Percentiles rank a stretch among this genome's conserved stretches.
Conservation (phyloP, 2,329 filamentous ascomycete genomes). For the Fusarium sacchari region DNA sequence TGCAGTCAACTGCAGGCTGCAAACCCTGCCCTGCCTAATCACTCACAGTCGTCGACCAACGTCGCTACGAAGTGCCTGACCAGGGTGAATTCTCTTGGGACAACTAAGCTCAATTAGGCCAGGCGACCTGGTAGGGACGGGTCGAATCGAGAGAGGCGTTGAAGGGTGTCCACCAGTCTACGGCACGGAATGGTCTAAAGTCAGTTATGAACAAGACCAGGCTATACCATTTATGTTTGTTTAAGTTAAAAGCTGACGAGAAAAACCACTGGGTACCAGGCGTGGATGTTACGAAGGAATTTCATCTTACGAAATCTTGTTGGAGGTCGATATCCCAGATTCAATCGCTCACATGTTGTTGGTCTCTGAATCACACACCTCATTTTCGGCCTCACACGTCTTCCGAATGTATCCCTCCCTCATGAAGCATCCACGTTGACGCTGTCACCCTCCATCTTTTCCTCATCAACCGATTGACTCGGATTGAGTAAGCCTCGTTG, state of each 20-base stretch:
- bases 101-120: constrained; percentile 30
- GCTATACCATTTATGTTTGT: constrained; percentile 8
- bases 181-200: constrained; percentile 19
- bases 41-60: constrained; percentile 13
- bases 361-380: background rate
- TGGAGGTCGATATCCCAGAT: background rate
- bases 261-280: background rate
- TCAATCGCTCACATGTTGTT: background rate
- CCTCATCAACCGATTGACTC: constrained; percentile 29
- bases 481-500: constrained; percentile 42
- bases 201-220: constrained; percentile 11
- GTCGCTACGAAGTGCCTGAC: constrained; percentile 12
- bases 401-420: constrained; percentile 1
- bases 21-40: constrained; percentile 23
- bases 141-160: constrained; percentile 38
- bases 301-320: constrained; percentile 1
- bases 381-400: constrained; percentile 13
- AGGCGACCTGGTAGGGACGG: constrained; percentile 21
- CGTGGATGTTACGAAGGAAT: background rate
- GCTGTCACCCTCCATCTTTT: constrained; percentile 30
- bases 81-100: background rate
- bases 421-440: constrained; percentile 19
- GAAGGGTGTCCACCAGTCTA: constrained; percentile 1
- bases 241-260: constrained; percentile 21
- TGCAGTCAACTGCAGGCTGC: constrained; percentile 18